phyloP scores from a whole-genome alignment of 805 yeast species.

The Ogataea ramenticola region DNA sequence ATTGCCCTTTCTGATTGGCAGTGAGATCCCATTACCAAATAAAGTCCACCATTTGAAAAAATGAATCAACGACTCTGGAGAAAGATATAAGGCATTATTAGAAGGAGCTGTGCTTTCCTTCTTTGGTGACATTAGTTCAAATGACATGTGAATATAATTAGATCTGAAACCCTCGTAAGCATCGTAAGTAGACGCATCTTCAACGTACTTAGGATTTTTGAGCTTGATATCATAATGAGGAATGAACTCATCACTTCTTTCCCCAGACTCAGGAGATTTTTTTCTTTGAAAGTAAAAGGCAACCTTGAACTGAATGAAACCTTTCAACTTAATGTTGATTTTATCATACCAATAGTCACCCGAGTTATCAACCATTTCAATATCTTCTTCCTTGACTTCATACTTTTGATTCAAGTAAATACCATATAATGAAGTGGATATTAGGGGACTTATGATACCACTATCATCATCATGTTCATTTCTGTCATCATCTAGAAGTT shows the following conservation, averaged over 20 bases:
- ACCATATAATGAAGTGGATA: conserved; percentile 19
- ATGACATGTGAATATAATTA: conserved; percentile 65
- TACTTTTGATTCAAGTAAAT: conserved; percentile 13
- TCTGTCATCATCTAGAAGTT: neutral
- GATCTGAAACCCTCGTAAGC: conserved; percentile 75
- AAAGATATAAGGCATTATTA: conserved; percentile 65
- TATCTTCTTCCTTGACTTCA: conserved; percentile 6
- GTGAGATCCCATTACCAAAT: conserved; percentile 66
- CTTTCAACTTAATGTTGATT: conserved; percentile 48
- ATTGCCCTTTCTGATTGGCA: conserved; percentile 71
- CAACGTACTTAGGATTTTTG: conserved; percentile 42
- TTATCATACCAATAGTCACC: conserved; percentile 34
- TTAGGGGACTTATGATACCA: neutral
- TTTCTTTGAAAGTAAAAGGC: conserved; percentile 53
- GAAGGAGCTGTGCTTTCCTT: conserved; percentile 7
- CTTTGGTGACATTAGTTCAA: conserved; percentile 37
- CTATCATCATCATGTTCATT: neutral
- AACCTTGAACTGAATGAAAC: conserved; percentile 51
- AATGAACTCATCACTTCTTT: conserved; percentile 33
- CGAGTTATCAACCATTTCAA: conserved; percentile 3
- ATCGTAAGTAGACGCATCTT: conserved; percentile 52
- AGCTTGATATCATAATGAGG: conserved; percentile 54
- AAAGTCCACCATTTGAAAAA: conserved; percentile 80
- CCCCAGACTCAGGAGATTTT: conserved; percentile 16
- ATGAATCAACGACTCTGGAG: conserved; percentile 56